Base-by-base conservation (phyloP, 2,329 filamentous ascomycete species). In the Fusarium sp. region DNA sequence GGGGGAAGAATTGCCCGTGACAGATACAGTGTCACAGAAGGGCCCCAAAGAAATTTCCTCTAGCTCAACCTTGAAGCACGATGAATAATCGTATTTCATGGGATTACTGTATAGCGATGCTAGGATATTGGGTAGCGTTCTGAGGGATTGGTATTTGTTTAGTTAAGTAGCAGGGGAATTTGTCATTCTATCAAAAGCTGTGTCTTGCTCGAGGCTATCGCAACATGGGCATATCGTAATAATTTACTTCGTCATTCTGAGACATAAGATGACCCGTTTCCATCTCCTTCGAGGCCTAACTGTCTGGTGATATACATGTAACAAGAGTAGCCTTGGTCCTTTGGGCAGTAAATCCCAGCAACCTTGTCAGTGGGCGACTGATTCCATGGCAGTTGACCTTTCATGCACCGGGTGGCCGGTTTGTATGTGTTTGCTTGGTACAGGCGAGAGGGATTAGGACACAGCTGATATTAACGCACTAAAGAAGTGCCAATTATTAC, bases 1-100 rank as follows among this genome's bases (percentile, higher is more conserved):
- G 49, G 72, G 71, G 33, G 62, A 72, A 58, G 68, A 69, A 14
- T 27, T 74, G 11, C 71, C 71, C 15, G 59, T 74, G 44, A 52
- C 52, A 20, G 66, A 64, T 27, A n/a, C 41, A 20, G 36, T 42
- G 39, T 42, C 58, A 39, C 58, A 63, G 31, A 50, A 33, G 18
- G n/a, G 54, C 11, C 47, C 59, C 14, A 68, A 61, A 14, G 57
- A 54, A 25, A 39, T 55, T 14, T 57, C 47, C 4, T 68, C 62
- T 17, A 72, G 53, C 31, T 58, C 70, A 42, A 57, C 57, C 46
- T 54, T 39, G 7, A 72, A 72, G 27, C 53, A 65, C 8, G 57
- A 63, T 10, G 70, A 63, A 13, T 70, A 49, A 47, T 10, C 18
- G 52, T 50, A 10, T 2, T 35, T 36, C 4, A 13, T 7, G 5